Evolutionary conservation across 306 rosid species (phyloP), one percentile per base, ranked within the genome.

Genomic region (Hylodesmum podocarpum): DNA sequence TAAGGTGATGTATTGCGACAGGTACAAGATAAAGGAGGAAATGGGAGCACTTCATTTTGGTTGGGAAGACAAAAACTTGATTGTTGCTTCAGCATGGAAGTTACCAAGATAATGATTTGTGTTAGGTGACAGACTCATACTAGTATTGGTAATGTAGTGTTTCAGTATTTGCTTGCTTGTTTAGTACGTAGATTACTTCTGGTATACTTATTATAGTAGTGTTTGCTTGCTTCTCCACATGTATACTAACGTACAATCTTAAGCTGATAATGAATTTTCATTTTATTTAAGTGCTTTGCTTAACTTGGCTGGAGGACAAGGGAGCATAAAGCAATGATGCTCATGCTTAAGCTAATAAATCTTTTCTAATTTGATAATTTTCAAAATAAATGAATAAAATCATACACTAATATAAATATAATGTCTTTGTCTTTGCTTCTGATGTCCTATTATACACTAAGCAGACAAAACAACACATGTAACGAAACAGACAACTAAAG

Each of bases 1-100:
- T 49, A 84, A 82, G 87, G 70, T 64, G 49, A 46, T 83, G 79
- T 95, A 95, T 34, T 85, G 91, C 55, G 88, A 91, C 64, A 89
- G 79, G 84, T 95, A 85, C 85, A 89, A 84, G 79, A 58, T 90
- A 73, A 88, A 91, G 81, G 91, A 91, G 73, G 99, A 90, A 66
- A 84, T 84, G 83, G 97, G 93, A 2, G 89, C 91, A 9, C 88
- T 95, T 70, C 96, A 88, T 77, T 95, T 95, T 68, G 99, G 99
- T 72, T 95, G 99, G 99, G 96, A 87, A 80, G 89, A 88, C 83
- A 95, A 92, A 76, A 91, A 77, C 85, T 87, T 95, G 91, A 88
- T 95, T 66, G 92, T 95, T 78, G 85, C 99, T 72, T 92, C 99
- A 33, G 92, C 97, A 44, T 95, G 99, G 99, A 92, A 86, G 75